Evolutionary conservation across 2,329 filamentous ascomycete species (phyloP), one percentile per base, ranked within the genome.

Genomic region (Ophiostoma populinum): DNA sequence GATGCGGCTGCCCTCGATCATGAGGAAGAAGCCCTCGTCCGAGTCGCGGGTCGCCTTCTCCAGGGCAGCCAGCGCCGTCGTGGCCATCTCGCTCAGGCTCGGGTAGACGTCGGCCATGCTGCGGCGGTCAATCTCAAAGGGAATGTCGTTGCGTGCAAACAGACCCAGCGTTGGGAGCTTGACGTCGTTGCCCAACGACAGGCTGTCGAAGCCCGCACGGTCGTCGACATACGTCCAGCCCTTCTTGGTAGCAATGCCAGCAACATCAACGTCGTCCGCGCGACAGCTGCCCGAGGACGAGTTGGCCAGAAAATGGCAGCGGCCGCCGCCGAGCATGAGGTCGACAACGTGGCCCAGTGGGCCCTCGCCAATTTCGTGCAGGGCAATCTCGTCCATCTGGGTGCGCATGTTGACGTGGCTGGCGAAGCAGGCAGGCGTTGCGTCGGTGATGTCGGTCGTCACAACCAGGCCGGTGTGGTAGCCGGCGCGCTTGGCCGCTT

Each of bases 1-100:
- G 47, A 98, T 95, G 27, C 90, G 70, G 47, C 82, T 92, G 5
- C 86, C 90, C 56, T 98, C 90, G 41, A 98, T 92, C 87, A 98
- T 93, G 47, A 98, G 63, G 58, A 98, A 98, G 63, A 95, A 98
- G 5, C 90, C 90, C 55, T 92, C 75, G 27, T 95, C 83, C 42
- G 71, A 83, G 49, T 86, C 65, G 49, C 70, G 65, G 0, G 90
- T 94, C 0, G 86, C 90, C 40, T 75, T 73, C 42, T 79, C 78
- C 17, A 98, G 68, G 1, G 81, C 75, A 11, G 67, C 71, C 42
- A 98, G 62, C 1, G 90, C 87, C 12, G 81, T 82, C 45, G 68
- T 66, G 7, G 87, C 73, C 85, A 94, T 95, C 56, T 94, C 86
- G 51, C 80, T 80, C 26, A 98, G 62, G 12, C 82, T 87, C 4